Percentiles rank a stretch among this genome's conserved stretches.
phyloP scores from a whole-genome alignment of 345 rosid species.

The Linum lewisii region DNA sequence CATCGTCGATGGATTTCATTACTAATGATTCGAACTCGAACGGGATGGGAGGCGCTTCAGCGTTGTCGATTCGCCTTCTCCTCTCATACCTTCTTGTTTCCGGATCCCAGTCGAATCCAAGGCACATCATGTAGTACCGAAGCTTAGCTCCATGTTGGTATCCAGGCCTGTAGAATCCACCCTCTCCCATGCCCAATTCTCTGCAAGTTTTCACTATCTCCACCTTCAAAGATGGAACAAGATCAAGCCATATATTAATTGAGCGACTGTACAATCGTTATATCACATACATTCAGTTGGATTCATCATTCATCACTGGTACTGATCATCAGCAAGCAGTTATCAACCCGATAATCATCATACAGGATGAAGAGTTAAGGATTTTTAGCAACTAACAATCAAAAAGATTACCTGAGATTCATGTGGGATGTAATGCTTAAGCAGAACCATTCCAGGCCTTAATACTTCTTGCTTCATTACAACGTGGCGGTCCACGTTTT shows the following conservation, averaged over 20 bases:
- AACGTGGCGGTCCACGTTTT: neutral
- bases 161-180: constrained; percentile 15
- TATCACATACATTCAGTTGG: too few relatives aligned
- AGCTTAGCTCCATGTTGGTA: constrained; percentile 16
- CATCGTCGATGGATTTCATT: constrained; percentile 13
- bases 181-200: constrained; percentile 11
- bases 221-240: neutral
- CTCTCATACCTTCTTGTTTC: constrained; percentile 13
- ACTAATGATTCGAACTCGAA: constrained; percentile 5
- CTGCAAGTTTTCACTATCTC: constrained; percentile 14
- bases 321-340: too few relatives aligned
- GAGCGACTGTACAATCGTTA: too few relatives aligned
- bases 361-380: neutral
- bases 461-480: constrained; percentile 13
- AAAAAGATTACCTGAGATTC: constrained; percentile 32
- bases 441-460: constrained; percentile 53
- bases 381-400: too few relatives aligned
- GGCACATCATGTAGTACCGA: constrained; percentile 17
- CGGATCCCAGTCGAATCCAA: constrained; percentile 20
- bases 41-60: constrained; percentile 9
- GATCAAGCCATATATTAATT: neutral
- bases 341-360: neutral
- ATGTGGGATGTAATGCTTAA: constrained; percentile 27
- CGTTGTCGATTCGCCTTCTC: constrained; percentile 2
- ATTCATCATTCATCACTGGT: too few relatives aligned